Evolutionary conservation across 148 eudicot species (phyloP).

Genomic region (Spergularia marina): DNA sequence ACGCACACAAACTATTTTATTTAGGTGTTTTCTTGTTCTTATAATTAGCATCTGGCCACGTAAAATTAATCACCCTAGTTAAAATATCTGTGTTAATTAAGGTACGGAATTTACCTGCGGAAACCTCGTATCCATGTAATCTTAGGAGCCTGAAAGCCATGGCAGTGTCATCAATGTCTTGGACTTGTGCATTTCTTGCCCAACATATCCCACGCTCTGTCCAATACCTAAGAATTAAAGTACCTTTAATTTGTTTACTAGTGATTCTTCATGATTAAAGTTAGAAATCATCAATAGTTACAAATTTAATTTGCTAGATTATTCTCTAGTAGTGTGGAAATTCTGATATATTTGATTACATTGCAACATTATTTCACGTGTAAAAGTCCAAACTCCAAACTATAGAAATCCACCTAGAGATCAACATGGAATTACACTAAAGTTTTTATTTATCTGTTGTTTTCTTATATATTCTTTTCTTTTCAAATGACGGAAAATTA

Average conservation of each 20-base stretch:
- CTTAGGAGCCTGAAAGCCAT: conserved; percentile 81
- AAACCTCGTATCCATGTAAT: conserved; percentile 61
- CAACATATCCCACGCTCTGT: conserved; percentile 72
- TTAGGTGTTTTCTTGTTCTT: no score
- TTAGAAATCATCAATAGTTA: not conserved
- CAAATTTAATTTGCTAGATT: not conserved
- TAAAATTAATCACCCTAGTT: no score
- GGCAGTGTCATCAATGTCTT: conserved; percentile 84
- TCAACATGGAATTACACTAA: no score
- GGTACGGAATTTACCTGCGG: conserved; percentile 42
- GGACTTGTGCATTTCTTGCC: conserved; percentile 70
- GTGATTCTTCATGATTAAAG: not conserved
- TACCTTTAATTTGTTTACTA: not conserved
- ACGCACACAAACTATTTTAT: no score
- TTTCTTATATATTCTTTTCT: no score
- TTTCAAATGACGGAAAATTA: no score
- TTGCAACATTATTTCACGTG: no score
- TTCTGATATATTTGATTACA: no score
- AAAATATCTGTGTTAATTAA: not conserved
- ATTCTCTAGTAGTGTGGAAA: not conserved
- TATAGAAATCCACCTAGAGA: no score
- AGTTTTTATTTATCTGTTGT: no score
- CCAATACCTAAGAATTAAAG: conserved; percentile 50
- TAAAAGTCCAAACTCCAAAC: no score
- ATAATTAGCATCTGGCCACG: no score